phyloP scores from a whole-genome alignment of 1,139 yeast genomes.

The Candida glucosophila region DNA sequence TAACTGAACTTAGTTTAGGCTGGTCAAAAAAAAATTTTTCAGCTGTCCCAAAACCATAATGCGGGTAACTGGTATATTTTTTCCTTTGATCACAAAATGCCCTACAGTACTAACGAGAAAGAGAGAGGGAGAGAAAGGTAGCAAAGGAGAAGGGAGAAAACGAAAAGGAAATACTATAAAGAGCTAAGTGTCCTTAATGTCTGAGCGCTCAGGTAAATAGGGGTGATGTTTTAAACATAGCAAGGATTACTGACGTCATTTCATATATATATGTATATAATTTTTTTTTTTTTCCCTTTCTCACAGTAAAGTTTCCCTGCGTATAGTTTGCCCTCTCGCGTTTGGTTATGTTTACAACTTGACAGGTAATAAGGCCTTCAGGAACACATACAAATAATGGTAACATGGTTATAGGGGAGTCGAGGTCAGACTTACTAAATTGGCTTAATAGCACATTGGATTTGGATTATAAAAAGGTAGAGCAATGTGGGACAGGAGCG shows the following conservation, averaged over 20 bases:
- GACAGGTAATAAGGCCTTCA: no score
- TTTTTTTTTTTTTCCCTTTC: no score
- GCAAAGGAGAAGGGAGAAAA: no score
- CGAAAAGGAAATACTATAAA: no score
- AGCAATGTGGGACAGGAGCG: slow-evolving; percentile 94
- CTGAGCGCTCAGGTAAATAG: no score
- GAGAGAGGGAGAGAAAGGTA: neutral
- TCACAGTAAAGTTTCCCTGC: no score
- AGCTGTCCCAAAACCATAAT: neutral
- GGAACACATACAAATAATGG: slow-evolving; percentile 2
- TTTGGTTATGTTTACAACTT: no score
- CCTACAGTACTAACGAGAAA: neutral
- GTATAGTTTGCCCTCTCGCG: no score
- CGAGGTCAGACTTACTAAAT: slow-evolving; percentile 71
- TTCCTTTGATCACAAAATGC: neutral
- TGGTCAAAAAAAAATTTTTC: neutral
- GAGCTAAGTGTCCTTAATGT: no score
- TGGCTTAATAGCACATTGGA: slow-evolving; percentile 77
- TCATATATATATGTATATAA: no score
- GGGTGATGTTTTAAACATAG: no score
- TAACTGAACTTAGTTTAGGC: neutral
- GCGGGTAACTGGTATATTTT: neutral
- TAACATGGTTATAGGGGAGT: slow-evolving; percentile 44
- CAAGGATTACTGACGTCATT: no score
- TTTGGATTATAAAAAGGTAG: slow-evolving; percentile 66